These are phyloP conservation scores for Kandelia obovata DNA, from an alignment of 345 rosid genomes.

Conservation along the genomic window DNA sequence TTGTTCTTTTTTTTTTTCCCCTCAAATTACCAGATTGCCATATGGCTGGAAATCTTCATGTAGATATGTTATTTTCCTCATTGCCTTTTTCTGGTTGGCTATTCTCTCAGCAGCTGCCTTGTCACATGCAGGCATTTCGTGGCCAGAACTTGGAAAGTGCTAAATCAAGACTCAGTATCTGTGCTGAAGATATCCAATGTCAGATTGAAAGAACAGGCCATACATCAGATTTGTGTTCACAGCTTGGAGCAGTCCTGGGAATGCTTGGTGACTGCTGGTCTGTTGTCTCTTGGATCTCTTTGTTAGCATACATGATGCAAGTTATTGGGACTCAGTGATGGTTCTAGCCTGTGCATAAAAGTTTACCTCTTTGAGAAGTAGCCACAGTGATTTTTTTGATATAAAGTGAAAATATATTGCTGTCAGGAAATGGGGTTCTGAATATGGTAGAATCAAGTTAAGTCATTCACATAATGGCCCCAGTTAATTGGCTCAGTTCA, in stretches of 20 bases:
- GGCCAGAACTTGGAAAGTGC: slow-evolving; percentile 90
- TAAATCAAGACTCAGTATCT: slow-evolving; percentile 70
- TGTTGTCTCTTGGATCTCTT: slow-evolving; percentile 14
- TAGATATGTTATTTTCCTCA: neutral
- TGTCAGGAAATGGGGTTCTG: neutral
- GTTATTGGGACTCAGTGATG: neutral
- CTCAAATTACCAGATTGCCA: neutral
- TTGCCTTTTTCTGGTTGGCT: neutral
- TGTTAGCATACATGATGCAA: neutral
- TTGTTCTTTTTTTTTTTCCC: neutral
- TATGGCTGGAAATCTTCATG: neutral
- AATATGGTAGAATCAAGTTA: neutral
- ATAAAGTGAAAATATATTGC: neutral
- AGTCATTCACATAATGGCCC: neutral
- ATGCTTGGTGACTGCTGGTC: slow-evolving; percentile 99
- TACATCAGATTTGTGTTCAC: slow-evolving; percentile 87
- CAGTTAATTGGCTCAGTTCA: neutral
- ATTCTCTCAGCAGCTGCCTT: too few relatives aligned
- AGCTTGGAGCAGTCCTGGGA: slow-evolving; percentile 97
- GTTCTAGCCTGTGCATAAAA: neutral
- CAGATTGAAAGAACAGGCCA: slow-evolving; percentile 67
- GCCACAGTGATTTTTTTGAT: neutral
- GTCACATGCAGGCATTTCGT: slow-evolving; percentile 60
- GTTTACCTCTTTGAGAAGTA: neutral
- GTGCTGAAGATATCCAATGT: slow-evolving; percentile 77